phyloP scores from a whole-genome alignment of 805 yeast species.

The Yamadazyma olivae region DNA sequence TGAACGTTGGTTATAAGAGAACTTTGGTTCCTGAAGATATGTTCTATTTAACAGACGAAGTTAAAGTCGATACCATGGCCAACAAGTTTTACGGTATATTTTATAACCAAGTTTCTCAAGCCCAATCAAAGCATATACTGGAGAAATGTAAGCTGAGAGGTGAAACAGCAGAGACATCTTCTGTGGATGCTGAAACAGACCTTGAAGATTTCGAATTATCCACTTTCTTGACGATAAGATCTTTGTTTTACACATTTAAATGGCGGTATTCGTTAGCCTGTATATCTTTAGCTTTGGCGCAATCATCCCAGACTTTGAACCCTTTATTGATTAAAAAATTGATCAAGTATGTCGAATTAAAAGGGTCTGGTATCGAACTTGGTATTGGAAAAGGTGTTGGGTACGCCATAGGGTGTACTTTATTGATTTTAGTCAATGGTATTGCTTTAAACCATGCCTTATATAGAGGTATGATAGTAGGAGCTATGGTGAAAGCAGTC shows the following conservation, averaged over 20 bases:
- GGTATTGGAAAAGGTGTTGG: conserved; percentile 36
- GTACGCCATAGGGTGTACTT: conserved; percentile 35
- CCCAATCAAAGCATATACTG: conserved; percentile 17
- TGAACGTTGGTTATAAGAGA: conserved; percentile 70
- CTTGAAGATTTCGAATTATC: conserved; percentile 28
- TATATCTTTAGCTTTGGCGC: conserved; percentile 26
- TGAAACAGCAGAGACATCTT: background rate
- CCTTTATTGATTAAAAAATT: conserved; percentile 37
- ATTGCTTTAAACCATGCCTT: conserved; percentile 57
- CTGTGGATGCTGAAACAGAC: conserved; percentile 18
- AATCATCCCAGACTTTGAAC: conserved; percentile 30
- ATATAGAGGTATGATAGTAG: conserved; percentile 56
- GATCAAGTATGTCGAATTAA: conserved; percentile 30
- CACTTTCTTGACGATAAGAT: conserved; percentile 13
- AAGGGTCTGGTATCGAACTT: conserved; percentile 21
- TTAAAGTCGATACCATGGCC: conserved; percentile 30
- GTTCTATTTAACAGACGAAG: conserved; percentile 34
- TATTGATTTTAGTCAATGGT: conserved; percentile 21
- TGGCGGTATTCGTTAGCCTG: conserved; percentile 19
- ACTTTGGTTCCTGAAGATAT: conserved; percentile 66
- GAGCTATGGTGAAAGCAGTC: conserved; percentile 69
- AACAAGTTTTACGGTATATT: conserved; percentile 11
- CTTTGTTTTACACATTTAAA: conserved; percentile 10
- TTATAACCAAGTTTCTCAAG: conserved; percentile 16
- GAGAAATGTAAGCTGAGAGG: conserved; percentile 26